These are phyloP conservation scores for Austroboletus festivus DNA, from an alignment of 768 basidiomycete genomes.

Conservation along the genomic window DNA sequence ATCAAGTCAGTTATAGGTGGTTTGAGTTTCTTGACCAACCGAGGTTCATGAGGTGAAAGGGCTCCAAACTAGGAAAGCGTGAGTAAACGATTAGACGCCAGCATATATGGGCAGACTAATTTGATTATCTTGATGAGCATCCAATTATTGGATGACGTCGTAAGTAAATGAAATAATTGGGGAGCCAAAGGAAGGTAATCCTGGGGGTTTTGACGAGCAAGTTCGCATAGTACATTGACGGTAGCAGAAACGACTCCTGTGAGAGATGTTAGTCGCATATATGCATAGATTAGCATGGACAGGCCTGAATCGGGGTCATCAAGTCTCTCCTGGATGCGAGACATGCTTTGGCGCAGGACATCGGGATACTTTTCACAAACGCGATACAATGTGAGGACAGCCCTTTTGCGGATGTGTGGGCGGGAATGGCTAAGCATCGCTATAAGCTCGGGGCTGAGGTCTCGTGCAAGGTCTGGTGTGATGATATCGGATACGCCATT, in stretches of 20 bases:
- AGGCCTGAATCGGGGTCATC: constrained; percentile 74
- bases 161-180: constrained; percentile 88
- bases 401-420: constrained; percentile 85
- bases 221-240: constrained; percentile 91
- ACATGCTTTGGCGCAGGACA: constrained; percentile 59
- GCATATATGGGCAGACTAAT: constrained; percentile 52
- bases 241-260: constrained; percentile 91
- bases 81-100: background rate
- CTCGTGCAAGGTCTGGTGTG: constrained; percentile 86
- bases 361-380: constrained; percentile 82
- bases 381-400: constrained; percentile 80
- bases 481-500: constrained; percentile 84
- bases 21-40: constrained; percentile 91
- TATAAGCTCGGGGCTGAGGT: constrained; percentile 81
- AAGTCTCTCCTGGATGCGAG: constrained; percentile 72
- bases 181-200: constrained; percentile 88
- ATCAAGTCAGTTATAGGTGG: constrained; percentile 95
- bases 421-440: constrained; percentile 88
- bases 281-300: background rate
- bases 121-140: constrained; percentile 99
- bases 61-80: constrained; percentile 73
- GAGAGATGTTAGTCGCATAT: background rate
- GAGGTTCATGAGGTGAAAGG: constrained; percentile 86
- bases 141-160: constrained; percentile 97
- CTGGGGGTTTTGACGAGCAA: constrained; percentile 73